Evolutionary conservation across 139 green algal species (phyloP).

Genomic region (Chlamydomonas applanata): DNA sequence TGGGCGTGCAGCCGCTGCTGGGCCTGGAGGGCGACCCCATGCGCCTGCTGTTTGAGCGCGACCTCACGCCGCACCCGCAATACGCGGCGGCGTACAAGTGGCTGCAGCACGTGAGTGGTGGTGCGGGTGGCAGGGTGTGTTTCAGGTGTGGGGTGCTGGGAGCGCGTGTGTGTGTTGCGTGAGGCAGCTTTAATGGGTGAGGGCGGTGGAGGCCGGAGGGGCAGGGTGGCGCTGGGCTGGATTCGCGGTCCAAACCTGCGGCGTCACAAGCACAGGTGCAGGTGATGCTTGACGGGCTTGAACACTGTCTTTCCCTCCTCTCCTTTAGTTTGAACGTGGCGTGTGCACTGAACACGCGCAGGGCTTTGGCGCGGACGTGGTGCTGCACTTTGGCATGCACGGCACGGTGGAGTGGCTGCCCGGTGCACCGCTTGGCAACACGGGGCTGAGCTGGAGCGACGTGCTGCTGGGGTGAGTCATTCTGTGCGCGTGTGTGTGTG

Average conservation of each 20-base stretch:
- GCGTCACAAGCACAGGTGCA: too few species aligned
- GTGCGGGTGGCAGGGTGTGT: background rate
- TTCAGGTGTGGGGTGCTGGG: background rate
- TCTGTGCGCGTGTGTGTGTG: too few species aligned
- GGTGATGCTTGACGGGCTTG: too few species aligned
- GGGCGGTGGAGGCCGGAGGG: too few species aligned
- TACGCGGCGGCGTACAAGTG: conserved; percentile 97
- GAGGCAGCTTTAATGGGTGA: background rate
- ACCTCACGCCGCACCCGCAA: conserved; percentile 96
- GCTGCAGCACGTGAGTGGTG: conserved; percentile 53
- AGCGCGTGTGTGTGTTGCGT: background rate
- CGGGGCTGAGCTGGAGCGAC: conserved; percentile 61
- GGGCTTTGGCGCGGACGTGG: conserved; percentile 60
- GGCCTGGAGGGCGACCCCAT: conserved; percentile 98
- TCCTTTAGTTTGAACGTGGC: too few species aligned
- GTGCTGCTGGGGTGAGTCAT: conserved; percentile 65
- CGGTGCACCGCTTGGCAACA: conserved; percentile 78
- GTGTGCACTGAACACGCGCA: too few species aligned
- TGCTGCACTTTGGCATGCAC: conserved; percentile 98
- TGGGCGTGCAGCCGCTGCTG: conserved; percentile 87
- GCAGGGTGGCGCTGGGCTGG: too few species aligned
- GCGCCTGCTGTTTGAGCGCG: conserved; percentile 95
- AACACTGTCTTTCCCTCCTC: too few species aligned
- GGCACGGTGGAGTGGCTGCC: conserved; percentile 97
- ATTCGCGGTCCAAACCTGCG: too few species aligned